Conservation (phyloP, 2,329 filamentous ascomycete species). For the Mollisia scopiformis region DNA sequence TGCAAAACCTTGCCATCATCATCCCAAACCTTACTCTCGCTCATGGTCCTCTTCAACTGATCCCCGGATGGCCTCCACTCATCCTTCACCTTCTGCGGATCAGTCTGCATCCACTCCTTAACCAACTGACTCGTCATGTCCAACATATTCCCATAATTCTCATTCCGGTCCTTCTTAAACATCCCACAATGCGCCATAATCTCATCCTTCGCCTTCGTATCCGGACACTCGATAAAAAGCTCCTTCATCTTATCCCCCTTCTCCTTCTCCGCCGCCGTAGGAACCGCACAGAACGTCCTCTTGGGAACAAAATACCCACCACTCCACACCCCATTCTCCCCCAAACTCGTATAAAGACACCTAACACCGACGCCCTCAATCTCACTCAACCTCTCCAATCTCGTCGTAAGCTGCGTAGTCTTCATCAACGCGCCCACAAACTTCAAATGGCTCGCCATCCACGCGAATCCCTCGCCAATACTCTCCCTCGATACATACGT, state of each 20-base stretch:
- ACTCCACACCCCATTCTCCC: constrained; percentile 68
- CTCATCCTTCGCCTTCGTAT: constrained; percentile 29
- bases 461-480: constrained; percentile 71
- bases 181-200: constrained; percentile 34
- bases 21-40: constrained; percentile 25
- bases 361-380: constrained; percentile 69
- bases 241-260: neutral
- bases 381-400: constrained; percentile 64
- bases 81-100: constrained; percentile 25
- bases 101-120: constrained; percentile 22
- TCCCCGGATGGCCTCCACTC: constrained; percentile 23
- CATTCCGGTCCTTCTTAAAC: constrained; percentile 30
- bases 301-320: constrained; percentile 64
- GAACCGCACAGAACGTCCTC: constrained; percentile 80
- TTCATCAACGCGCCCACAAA: constrained; percentile 82
- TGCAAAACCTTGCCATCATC: constrained; percentile 29
- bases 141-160: constrained; percentile 26
- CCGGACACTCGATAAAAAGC: constrained; percentile 23
- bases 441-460: constrained; percentile 81
- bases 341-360: constrained; percentile 78
- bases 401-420: constrained; percentile 69
- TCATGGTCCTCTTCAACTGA: constrained; percentile 17
- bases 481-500: constrained; percentile 61
- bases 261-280: constrained; percentile 2
- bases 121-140: constrained; percentile 19